Evolutionary conservation across 768 basidiomycete genomes (phyloP), one percentile per base, ranked within the genome.

Genomic region (Auricularia auricula-judae): DNA sequence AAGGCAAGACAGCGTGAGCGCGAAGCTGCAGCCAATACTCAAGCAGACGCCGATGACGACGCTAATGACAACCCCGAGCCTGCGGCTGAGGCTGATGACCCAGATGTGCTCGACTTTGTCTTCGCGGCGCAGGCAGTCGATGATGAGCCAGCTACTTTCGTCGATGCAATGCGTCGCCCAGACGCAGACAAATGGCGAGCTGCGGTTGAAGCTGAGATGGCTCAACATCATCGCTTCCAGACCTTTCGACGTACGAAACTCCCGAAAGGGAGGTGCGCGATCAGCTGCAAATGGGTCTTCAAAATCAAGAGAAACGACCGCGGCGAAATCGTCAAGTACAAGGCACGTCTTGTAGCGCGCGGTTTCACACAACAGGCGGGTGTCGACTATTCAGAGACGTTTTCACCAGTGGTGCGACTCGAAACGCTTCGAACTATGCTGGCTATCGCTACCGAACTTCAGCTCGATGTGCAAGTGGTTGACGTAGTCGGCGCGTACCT

Each of bases 401-500:
- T 47, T 54, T 63, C 65, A 36, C 65, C 65, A 4, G 64, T 65
- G 11, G 61, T 65, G 5, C 12, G 56, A 8, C 56, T 59, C 34
- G 44, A 47, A 47, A 47, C 44, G 11, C 44, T 47, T 11, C 44
- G 44, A 11, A n/a, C n/a, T 11, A 29, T 59, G 34, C 56, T 59
- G 21, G 56, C 56, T 4, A 59, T 59, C 56, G 56, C 56, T 36
- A 62, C 36, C 1, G 61, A 66, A 29, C 51, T 73, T 1, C 63
- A 73, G 16, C 73, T 69, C 67, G 71, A 75, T n/a, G 64, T 76
- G 0, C 66, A 70, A 2, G 69, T 71, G 29, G 70, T 77, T 61
- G 75, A 77, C 14, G 63, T 77, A 0, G 71, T 68, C 2, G 69
- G 71, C 0, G 72, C 72, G 0, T 76, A 74, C 61, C 68, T 77